These are phyloP conservation scores for Daldinia concentrica DNA, from an alignment of 495 filamentous ascomycete species.

Conservation along the genomic window DNA sequence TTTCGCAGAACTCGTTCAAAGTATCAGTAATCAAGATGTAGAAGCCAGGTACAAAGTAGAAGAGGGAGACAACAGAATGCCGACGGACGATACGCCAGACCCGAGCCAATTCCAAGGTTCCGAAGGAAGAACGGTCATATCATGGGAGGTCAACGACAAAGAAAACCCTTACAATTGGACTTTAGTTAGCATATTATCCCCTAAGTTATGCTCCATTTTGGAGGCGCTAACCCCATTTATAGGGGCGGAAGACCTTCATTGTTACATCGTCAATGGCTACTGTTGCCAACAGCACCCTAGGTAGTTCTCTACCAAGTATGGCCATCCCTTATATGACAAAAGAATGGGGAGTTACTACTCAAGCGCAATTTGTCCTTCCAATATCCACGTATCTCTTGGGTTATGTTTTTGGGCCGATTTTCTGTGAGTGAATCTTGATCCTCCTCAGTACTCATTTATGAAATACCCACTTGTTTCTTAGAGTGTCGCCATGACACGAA, in stretches of 20 bases:
- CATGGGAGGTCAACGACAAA: conserved; percentile 59
- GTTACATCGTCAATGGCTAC: conserved; percentile 66
- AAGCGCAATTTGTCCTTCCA: conserved; percentile 71
- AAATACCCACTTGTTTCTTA: neutral
- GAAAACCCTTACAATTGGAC: conserved; percentile 68
- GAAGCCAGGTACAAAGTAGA: conserved; percentile 49
- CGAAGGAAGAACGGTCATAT: conserved; percentile 53
- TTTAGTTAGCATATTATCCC: conserved; percentile 38
- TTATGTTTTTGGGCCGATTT: conserved; percentile 64
- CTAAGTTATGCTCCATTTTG: neutral
- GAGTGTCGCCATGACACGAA: neutral
- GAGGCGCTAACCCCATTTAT: conserved; percentile 12
- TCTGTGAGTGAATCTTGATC: conserved; percentile 31
- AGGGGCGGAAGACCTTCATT: conserved; percentile 66
- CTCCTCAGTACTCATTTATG: neutral
- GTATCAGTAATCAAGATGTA: conserved; percentile 51
- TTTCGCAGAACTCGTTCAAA: conserved; percentile 44
- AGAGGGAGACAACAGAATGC: conserved; percentile 46
- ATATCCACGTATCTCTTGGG: conserved; percentile 80
- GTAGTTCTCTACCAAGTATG: conserved; percentile 71
- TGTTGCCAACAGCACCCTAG: conserved; percentile 80
- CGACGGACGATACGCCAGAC: conserved; percentile 32
- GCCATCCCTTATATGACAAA: conserved; percentile 65
- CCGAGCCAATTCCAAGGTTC: conserved; percentile 28
- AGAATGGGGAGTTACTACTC: conserved; percentile 66